Evolutionary conservation across 768 basidiomycete species (phyloP).

Genomic region (Suillus americanus): DNA sequence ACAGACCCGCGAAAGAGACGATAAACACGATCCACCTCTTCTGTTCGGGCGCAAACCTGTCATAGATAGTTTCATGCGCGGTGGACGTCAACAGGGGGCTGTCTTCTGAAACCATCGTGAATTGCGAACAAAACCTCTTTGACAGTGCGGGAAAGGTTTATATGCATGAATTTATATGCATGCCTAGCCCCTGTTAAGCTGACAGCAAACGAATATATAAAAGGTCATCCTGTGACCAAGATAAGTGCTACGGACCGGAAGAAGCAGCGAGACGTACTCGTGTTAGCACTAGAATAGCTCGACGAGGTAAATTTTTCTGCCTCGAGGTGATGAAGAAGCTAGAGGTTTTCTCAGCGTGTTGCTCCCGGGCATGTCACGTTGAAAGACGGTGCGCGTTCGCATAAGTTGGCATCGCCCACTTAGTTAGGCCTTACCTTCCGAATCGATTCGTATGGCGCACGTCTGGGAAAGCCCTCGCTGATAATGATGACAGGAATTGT

Average conservation of each 20-base stretch:
- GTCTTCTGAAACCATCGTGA: constrained; percentile 27
- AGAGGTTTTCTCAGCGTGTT: background rate
- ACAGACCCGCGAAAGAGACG: constrained; percentile 59
- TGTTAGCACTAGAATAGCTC: background rate
- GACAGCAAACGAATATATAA: background rate
- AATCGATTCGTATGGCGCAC: background rate
- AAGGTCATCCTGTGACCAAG: background rate
- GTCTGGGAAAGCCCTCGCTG: background rate
- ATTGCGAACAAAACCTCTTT: background rate
- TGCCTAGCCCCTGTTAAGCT: background rate
- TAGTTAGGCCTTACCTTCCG: background rate
- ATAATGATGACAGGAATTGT: background rate
- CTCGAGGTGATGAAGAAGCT: background rate
- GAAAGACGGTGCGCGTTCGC: background rate
- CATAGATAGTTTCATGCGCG: constrained; percentile 43
- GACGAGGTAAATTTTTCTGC: background rate
- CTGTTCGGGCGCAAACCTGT: constrained; percentile 49
- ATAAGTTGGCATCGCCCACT: too few species aligned
- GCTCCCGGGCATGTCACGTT: background rate
- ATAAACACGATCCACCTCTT: constrained; percentile 57
- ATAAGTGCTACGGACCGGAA: background rate
- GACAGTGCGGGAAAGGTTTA: background rate
- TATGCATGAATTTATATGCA: background rate
- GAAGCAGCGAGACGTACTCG: background rate
- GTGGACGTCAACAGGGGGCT: constrained; percentile 20